Conservation (phyloP, 2,329 filamentous ascomycete genomes). For the Dryadomyces quercivorus region DNA sequence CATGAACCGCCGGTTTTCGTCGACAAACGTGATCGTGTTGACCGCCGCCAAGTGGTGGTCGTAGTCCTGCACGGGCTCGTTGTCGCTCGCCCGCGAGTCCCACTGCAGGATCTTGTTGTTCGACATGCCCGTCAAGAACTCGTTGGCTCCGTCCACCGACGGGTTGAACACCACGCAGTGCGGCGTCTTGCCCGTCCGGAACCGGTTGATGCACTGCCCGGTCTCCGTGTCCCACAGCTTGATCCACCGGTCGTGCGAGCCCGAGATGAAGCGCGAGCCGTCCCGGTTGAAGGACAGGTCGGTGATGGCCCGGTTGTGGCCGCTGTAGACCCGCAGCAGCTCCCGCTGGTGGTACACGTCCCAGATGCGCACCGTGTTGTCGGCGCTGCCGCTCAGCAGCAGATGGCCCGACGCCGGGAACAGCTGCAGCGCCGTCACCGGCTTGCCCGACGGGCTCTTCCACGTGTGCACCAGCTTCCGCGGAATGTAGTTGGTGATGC, state of each 20-base stretch:
- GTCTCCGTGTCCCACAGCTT: constrained; percentile 98
- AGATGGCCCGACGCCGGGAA: constrained; percentile 82
- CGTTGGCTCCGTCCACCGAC: constrained; percentile 59
- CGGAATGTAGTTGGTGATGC: constrained; percentile 78
- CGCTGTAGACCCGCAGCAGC: constrained; percentile 79
- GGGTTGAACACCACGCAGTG: constrained; percentile 94
- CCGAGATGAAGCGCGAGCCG: constrained; percentile 78
- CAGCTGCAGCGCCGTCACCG: constrained; percentile 81
- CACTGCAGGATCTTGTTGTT: constrained; percentile 99
- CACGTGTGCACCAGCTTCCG: constrained; percentile 90
- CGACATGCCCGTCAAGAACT: constrained; percentile 93
- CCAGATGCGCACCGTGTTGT: constrained; percentile 86
- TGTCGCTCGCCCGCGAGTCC: constrained; percentile 59
- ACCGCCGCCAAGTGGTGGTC: constrained; percentile 96
- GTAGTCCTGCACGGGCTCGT: constrained; percentile 87
- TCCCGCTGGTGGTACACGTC: constrained; percentile 86
- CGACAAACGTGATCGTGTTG: constrained; percentile 95
- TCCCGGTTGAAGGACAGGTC: constrained; percentile 77
- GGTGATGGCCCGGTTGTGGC: constrained; percentile 80
- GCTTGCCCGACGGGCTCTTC: constrained; percentile 68
- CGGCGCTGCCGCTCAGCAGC: constrained; percentile 78
- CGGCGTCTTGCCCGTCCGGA: constrained; percentile 87
- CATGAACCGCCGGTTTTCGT: constrained; percentile 90
- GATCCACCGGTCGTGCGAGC: constrained; percentile 89
- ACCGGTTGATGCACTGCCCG: constrained; percentile 74